Evolutionary conservation across 2,329 filamentous ascomycete species (phyloP), one percentile per base, ranked within the genome.

Genomic region (Dendrostoma leiphaemia): DNA sequence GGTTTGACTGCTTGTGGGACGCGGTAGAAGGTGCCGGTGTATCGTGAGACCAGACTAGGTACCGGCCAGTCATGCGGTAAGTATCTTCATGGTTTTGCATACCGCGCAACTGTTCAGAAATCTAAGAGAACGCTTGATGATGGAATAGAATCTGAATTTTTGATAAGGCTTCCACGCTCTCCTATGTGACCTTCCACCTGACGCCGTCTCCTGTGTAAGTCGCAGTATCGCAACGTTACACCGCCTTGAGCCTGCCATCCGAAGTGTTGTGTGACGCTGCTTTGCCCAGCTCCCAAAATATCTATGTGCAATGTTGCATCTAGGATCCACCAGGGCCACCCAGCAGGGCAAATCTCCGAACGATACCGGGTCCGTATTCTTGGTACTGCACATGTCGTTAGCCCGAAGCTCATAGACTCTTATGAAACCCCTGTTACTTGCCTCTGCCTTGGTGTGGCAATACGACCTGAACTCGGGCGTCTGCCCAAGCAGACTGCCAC

Each of bases 401-500:
- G 66, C 56, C 17, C 21, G 13, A 15, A 41, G 21, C 13, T 12
- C 12, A 8, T 15, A 8, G 12, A 23, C 23, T 21, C 9, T 6
- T 21, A 19, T 15, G 2, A 8, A 5, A 46, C 23, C 26, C 9
- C 13, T 1, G 13, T 9, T 7, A 24, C 44, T 63, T 67, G 84
- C 82, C 78, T 86, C 83, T 28, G 84, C 85, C 79, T 94, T 94
- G 54, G 90, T 99, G 74, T 99, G 95, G 78, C 94, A 99, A 77
- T 97, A 99, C 68, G 91, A 97, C 71, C 91, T 85, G 81, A 99
- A 99, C 74, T 99, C 95, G 4, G 95, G 93, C 6, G 94, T 99
- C 78, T 97, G 93, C 52, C 93, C 95, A 58, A 99, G 79, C 74
- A 99, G 80, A 75, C 91, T 96, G 64, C 94, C 94, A 71, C 94